phyloP scores from a whole-genome alignment of 257 asterid species.

The Salvia hispanica region DNA sequence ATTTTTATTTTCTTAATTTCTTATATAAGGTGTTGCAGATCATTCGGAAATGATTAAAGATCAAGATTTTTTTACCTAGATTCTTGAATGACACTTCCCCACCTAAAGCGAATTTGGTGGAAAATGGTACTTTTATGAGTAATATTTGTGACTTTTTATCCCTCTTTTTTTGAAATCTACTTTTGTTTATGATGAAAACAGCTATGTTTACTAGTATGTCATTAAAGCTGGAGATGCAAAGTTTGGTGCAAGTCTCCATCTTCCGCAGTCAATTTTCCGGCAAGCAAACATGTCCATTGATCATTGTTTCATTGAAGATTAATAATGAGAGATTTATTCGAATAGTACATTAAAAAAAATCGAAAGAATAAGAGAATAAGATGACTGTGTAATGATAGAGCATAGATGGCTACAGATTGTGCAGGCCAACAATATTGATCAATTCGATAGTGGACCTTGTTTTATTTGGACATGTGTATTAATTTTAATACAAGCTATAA shows the following conservation, averaged over 20 bases:
- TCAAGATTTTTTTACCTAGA: not conserved
- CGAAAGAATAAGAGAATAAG: not conserved
- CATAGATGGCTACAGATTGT: slow-evolving; percentile 31
- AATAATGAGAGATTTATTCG: not conserved
- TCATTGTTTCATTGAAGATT: slow-evolving; percentile 7
- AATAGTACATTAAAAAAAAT: not conserved
- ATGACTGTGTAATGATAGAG: slow-evolving; percentile 22
- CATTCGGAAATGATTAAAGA: not conserved
- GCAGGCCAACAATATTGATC: slow-evolving; percentile 29
- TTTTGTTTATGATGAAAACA: not conserved
- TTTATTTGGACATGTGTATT: slow-evolving; percentile 27
- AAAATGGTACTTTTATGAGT: not conserved
- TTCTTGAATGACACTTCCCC: not conserved
- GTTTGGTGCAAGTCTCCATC: slow-evolving; percentile 48
- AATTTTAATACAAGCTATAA: slow-evolving; percentile 32
- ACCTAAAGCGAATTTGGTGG: not conserved
- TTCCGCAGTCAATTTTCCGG: slow-evolving; percentile 32
- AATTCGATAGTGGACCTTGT: not conserved
- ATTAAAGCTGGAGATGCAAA: slow-evolving; percentile 13
- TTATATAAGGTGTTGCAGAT: no score
- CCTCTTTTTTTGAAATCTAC: not conserved
- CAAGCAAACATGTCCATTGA: slow-evolving; percentile 31
- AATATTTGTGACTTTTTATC: not conserved
- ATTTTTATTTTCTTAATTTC: not conserved
- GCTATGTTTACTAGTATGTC: slow-evolving; percentile 14